Conservation (phyloP, 1,139 yeast species). For the Saccharomyces pastorianus region DNA sequence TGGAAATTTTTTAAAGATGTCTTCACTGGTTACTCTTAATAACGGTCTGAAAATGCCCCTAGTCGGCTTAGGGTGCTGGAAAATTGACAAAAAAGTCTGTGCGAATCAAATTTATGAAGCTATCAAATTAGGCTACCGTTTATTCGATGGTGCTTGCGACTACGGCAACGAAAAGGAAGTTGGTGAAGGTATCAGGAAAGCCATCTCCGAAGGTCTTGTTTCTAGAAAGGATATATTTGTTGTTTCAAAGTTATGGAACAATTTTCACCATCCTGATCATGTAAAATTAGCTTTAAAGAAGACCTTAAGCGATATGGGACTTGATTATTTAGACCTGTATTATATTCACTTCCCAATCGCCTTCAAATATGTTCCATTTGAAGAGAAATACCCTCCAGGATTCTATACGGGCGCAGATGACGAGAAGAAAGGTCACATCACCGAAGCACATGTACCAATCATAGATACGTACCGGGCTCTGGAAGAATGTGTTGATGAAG, state of each 20-base stretch:
- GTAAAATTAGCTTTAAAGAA: conserved; percentile 51
- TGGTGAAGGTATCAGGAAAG: conserved; percentile 59
- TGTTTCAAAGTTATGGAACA: conserved; percentile 78
- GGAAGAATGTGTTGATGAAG: conserved; percentile 54
- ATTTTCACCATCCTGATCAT: conserved; percentile 49
- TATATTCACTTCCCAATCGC: conserved; percentile 80
- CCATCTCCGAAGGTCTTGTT: conserved; percentile 60
- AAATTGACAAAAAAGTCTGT: conserved; percentile 47
- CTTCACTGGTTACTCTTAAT: conserved; percentile 40
- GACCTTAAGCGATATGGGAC: conserved; percentile 53
- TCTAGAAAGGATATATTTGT: conserved; percentile 65
- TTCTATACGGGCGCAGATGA: conserved; percentile 57
- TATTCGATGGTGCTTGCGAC: conserved; percentile 71
- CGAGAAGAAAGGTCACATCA: conserved; percentile 36
- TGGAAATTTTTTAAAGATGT: conserved; percentile 8
- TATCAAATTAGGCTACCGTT: conserved; percentile 62
- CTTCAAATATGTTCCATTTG: conserved; percentile 61
- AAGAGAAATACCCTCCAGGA: conserved; percentile 66
- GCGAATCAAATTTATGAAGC: conserved; percentile 59
- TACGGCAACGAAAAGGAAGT: conserved; percentile 72
- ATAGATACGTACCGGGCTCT: conserved; percentile 74
- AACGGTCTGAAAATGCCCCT: conserved; percentile 56
- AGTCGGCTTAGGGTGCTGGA: conserved; percentile 66
- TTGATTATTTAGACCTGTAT: conserved; percentile 66
- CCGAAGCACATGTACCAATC: conserved; percentile 62